Evolutionary conservation across 129 eudicot genomes (phyloP).

Genomic region (Pittosporum tobira): DNA sequence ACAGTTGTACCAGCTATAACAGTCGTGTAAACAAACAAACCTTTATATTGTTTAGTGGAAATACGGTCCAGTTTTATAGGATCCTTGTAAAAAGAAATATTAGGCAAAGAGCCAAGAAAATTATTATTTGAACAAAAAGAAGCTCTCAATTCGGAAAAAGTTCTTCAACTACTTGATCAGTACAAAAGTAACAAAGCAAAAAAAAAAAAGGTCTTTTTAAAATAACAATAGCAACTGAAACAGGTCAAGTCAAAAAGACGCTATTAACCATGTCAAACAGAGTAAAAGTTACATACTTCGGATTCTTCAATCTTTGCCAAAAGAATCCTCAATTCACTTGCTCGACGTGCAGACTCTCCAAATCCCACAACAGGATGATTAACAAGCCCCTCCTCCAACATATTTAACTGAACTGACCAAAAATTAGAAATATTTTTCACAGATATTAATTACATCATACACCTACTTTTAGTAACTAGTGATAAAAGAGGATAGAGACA

Average conservation of each 20-base stretch:
- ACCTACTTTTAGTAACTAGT: neutral
- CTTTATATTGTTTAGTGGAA: too few species aligned
- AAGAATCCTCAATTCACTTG: constrained; percentile 83
- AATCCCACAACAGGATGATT: constrained; percentile 95
- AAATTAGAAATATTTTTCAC: constrained; percentile 25
- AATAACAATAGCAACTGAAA: constrained; percentile 5
- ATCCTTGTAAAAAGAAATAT: too few species aligned
- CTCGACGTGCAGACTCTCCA: constrained; percentile 88
- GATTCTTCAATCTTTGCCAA: constrained; percentile 96
- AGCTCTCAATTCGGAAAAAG: neutral
- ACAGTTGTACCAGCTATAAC: too few species aligned
- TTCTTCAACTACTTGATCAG: too few species aligned
- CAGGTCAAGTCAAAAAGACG: neutral
- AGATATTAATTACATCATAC: constrained; percentile 10
- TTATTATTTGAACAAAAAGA: too few species aligned
- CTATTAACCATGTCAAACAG: constrained; percentile 11
- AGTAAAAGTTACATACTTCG: constrained; percentile 49
- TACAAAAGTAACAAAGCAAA: neutral
- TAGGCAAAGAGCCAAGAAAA: too few species aligned
- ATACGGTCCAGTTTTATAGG: too few species aligned
- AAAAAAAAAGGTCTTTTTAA: neutral
- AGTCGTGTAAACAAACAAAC: too few species aligned
- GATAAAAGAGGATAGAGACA: constrained; percentile 13
- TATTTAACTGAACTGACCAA: constrained; percentile 92
- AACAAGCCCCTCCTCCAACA: constrained; percentile 96